A percentile compares a stretch with the other conserved stretches of the same genome.
Evolutionary conservation across 805 yeast genomes (phyloP).

Genomic region (Candida maesae): DNA sequence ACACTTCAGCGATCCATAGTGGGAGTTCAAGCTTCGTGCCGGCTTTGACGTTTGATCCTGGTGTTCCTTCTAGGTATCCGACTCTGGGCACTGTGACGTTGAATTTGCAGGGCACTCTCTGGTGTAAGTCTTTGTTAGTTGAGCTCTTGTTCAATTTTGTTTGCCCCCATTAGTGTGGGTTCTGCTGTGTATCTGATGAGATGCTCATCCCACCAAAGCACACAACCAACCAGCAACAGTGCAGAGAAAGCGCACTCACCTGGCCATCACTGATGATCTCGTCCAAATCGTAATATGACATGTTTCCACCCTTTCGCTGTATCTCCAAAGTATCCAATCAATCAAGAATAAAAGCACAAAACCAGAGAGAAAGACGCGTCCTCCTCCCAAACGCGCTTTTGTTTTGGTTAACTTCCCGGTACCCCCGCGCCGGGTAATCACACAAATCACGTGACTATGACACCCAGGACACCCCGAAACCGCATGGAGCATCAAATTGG

Average conservation of each 20-base stretch:
- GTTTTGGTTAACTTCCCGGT: no score
- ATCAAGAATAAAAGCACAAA: neutral
- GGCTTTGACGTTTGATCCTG: conserved; percentile 53
- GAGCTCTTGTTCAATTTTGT: neutral
- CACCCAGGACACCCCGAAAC: no score
- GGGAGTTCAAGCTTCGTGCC: conserved; percentile 76
- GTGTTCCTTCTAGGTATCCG: conserved; percentile 82
- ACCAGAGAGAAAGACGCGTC: no score
- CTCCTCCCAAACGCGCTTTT: no score
- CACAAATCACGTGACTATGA: no score
- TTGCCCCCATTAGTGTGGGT: no score
- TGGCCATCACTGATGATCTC: conserved; percentile 69
- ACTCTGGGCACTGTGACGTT: conserved; percentile 76
- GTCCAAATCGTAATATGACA: conserved; percentile 65
- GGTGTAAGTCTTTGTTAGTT: neutral
- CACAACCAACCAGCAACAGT: neutral
- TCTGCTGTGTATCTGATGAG: no score
- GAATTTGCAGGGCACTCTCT: conserved; percentile 75
- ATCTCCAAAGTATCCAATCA: neutral
- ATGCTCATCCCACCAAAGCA: no score
- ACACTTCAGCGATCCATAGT: conserved; percentile 79
- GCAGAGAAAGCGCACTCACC: conserved; percentile 29
- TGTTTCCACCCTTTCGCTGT: no score
- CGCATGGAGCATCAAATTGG: no score
- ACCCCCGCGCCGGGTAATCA: no score